These are phyloP conservation scores for Anisodus acutangulus DNA, from an alignment of 257 asterid species.

Conservation along the genomic window DNA sequence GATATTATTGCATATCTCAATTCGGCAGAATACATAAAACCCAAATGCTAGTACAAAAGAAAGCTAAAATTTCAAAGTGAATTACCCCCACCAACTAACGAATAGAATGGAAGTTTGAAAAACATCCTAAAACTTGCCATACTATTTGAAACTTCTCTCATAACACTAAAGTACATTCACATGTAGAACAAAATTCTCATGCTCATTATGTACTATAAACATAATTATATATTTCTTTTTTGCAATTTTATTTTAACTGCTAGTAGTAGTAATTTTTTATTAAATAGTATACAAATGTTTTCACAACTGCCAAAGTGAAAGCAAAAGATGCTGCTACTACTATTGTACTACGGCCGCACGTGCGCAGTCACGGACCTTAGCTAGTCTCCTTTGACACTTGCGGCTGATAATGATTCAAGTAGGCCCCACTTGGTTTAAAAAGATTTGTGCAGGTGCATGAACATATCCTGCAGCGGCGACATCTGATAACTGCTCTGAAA, in stretches of 20 bases:
- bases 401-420: constrained; percentile 16
- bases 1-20: background rate
- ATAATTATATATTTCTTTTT: background rate
- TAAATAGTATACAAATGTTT: background rate
- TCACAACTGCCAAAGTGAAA: constrained; percentile 16
- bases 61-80: background rate
- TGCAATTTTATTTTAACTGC: background rate
- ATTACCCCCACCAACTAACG: background rate
- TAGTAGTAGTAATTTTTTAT: background rate
- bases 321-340: constrained; percentile 9
- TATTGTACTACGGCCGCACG: constrained; percentile 43
- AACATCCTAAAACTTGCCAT: background rate
- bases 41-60: background rate
- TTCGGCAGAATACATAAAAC: background rate
- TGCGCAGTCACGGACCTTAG: constrained; percentile 61
- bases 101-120: background rate
- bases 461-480: constrained; percentile 72
- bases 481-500: constrained; percentile 48
- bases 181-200: background rate
- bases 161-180: constrained; percentile 18
- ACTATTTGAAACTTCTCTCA: background rate
- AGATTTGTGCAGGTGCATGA: constrained; percentile 61
- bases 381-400: constrained; percentile 58
- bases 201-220: constrained; percentile 13
- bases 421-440: constrained; percentile 42